Evolutionary conservation across 148 eudicot genomes (phyloP), one percentile per base, ranked within the genome.

Genomic region (Polygonum maritimum): DNA sequence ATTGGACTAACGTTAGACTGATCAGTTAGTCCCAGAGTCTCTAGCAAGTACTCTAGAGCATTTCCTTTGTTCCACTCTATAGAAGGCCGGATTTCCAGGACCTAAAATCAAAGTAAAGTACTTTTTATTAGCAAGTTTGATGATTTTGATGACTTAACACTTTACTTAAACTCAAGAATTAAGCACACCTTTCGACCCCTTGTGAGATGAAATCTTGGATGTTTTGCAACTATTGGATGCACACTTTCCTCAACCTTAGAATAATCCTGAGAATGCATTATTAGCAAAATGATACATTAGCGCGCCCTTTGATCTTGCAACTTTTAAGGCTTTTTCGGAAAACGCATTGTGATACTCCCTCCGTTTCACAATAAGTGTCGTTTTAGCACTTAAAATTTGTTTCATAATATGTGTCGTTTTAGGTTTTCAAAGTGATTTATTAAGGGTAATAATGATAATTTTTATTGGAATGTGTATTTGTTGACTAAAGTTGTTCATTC

Each of bases 61-160:
- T 86, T 85, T 3, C 94, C 94, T 81, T 90, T 90, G 74, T 90
- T 85, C 94, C 91, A 90, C 39, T 85, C 78, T 72, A 90, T 82
- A 35, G 82, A 82, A 10, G 94, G 94, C 1, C 94, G 86, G 62
- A 90, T 80, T 84, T 90, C 94, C 60, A 88, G 67, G 11, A 90
- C 94, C 94, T 90, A 71, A 15, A 76, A 15, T 67, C 3, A 44
- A 65, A 1, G 14, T 14, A 5, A 41, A 13, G 44, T 36, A 18
- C 31, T 39, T 36, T 22, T 22, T 22, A 11, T 63, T 33, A 69
- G 4, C 26, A 16, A 16, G 38, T 2, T 67, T 67, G 2, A 35
- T 55, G 31, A 4, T 55, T 31, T 19, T 10, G 36, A 38, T n/a
- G 31, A n/a, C 15, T 15, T 7, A 55, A 19, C 16, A 45, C 15